Conservation (phyloP, 495 filamentous ascomycete species). For the Penicillium parvum region DNA sequence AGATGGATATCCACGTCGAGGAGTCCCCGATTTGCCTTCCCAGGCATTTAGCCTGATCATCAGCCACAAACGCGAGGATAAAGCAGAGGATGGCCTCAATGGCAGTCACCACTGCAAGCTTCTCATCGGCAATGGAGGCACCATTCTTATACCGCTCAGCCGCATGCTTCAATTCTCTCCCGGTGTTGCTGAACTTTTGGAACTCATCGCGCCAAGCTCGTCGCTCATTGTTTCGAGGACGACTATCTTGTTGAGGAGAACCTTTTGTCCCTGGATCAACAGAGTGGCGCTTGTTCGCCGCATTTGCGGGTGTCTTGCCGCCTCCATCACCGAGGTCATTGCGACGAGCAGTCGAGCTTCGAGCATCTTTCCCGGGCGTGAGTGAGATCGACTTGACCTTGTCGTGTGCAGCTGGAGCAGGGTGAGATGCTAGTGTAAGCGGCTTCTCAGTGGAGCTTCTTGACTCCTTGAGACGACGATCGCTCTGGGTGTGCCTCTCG, state of each 20-base stretch:
- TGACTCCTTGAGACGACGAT: conserved; percentile 18
- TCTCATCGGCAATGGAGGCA: conserved; percentile 31
- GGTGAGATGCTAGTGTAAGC: conserved; percentile 18
- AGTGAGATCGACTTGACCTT: conserved; percentile 22
- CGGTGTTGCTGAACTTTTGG: conserved; percentile 37
- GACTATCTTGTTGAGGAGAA: conserved; percentile 28
- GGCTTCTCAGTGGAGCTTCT: conserved; percentile 25
- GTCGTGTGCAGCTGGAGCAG: conserved; percentile 19
- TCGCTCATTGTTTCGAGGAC: conserved; percentile 33
- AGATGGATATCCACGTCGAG: conserved; percentile 44
- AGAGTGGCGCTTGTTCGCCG: conserved; percentile 22
- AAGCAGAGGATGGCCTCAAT: conserved; percentile 49
- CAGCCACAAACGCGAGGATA: conserved; percentile 45
- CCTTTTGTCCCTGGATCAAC: conserved; percentile 26
- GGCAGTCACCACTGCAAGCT: conserved; percentile 40
- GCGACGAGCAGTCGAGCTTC: conserved; percentile 22
- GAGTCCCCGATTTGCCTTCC: conserved; percentile 37
- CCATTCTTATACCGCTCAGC: conserved; percentile 37
- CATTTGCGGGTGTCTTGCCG: conserved; percentile 25
- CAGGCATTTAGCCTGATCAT: conserved; percentile 36
- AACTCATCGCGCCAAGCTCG: conserved; percentile 45
- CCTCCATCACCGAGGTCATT: conserved; percentile 26
- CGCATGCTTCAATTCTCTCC: conserved; percentile 47
- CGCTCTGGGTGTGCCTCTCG: conserved; percentile 8
- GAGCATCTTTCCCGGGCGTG: conserved; percentile 32